Evolutionary conservation across 1,284 basidiomycete genomes (phyloP), one percentile per base, ranked within the genome.

Genomic region (Irpex sp.): DNA sequence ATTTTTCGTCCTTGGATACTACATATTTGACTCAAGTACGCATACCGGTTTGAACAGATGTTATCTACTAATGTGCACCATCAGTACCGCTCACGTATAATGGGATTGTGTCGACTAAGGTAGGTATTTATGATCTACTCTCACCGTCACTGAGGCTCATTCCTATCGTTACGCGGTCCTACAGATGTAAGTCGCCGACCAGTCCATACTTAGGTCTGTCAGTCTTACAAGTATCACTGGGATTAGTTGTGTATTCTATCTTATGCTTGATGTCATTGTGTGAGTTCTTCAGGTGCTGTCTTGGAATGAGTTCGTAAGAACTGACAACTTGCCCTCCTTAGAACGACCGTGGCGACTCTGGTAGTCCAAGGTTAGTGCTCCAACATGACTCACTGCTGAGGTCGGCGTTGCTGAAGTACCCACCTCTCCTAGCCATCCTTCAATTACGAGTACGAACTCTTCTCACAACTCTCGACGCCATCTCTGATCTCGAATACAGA

Each of bases 181-280:
- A 19, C 7, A 52, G 49, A 52, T 52, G 49, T 52, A 52, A 52
- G 49, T 36, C 54, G 11, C 11, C 17, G 11, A 8, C 7, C 7
- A n/a, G 17, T 8, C 49, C 13, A 51, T 51, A 3, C 1, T 17
- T 21, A n/a, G 15, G 17, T 19, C 49, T 51, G 7, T 51, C 17
- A 17, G 49, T 21, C 49, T 51, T 51, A 51, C 49, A 19, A 8
- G 17, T 8, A 5, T 9, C 5, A 21, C 19, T 15, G 26, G 26
- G 3, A 26, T 37, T n/a, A 58, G 61, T 34, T 62, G 61, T 44
- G 57, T 67, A 21, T 64, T 68, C 17, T 69, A 65, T 57, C 61
- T 71, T 17, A 64, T 60, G 38, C 60, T 62, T 15, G 66, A 71
- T 51, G 68, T 64, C n/a, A 60, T 67, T n/a, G 69, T 70, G 66